Percentiles rank a stretch among this genome's conserved stretches.
Evolutionary conservation across 2,329 filamentous ascomycete species (phyloP).

Genomic region (Claviceps lovelessii): DNA sequence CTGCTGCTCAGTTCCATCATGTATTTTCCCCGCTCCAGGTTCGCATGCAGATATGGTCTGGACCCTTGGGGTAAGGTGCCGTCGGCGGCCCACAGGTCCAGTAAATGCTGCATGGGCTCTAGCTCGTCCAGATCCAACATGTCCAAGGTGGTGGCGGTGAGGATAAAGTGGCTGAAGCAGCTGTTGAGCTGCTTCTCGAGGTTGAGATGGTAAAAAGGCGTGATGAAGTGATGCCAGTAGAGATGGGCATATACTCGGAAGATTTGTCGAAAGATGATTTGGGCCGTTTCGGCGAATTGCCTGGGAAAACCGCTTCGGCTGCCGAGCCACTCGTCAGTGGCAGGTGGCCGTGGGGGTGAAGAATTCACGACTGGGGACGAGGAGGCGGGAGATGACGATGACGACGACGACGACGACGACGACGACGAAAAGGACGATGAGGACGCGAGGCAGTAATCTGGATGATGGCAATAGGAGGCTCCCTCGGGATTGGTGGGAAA

Average conservation of each 20-base stretch:
- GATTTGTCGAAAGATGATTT: constrained; percentile 86
- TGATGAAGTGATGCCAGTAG: constrained; percentile 82
- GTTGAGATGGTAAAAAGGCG: constrained; percentile 65
- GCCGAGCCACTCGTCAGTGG: constrained; percentile 59
- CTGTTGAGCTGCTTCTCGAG: constrained; percentile 64
- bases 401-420: background rate
- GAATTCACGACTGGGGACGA: constrained; percentile 23
- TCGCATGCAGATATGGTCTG: constrained; percentile 44
- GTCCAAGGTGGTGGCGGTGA: constrained; percentile 60
- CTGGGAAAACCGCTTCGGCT: constrained; percentile 78
- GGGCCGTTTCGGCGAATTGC: constrained; percentile 71
- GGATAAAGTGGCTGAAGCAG: constrained; percentile 67
- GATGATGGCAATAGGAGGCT: constrained; percentile 45
- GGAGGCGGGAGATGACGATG: background rate
- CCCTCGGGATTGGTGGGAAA: constrained; percentile 69
- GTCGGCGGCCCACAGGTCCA: constrained; percentile 76
- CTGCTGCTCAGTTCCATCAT: constrained; percentile 5
- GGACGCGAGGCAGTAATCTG: constrained; percentile 26
- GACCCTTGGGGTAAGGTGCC: constrained; percentile 63
- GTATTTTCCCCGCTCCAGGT: constrained; percentile 21
- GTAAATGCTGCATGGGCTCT: constrained; percentile 80
- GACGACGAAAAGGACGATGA: background rate
- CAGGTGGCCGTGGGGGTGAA: constrained; percentile 30
- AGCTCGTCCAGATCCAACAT: constrained; percentile 72
- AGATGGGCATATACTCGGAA: constrained; percentile 92